These are phyloP conservation scores for Aspergillus bridgeri DNA, from an alignment of 495 filamentous ascomycete species.

Conservation along the genomic window DNA sequence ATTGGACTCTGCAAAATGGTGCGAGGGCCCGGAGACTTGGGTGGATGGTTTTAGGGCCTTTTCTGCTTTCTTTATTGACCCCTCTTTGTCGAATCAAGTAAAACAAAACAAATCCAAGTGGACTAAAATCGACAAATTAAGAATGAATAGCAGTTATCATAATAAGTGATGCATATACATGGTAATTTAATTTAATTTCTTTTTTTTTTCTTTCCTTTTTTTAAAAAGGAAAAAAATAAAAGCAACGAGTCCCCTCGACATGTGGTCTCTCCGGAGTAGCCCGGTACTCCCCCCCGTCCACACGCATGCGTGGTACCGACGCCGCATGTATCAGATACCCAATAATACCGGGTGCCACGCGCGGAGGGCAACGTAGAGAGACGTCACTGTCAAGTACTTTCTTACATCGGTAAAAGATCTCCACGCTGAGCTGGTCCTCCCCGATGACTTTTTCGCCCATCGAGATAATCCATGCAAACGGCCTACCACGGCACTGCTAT, in stretches of 20 bases:
- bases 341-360: not conserved
- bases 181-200: too few relatives aligned
- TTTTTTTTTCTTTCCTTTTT: constrained; percentile 7
- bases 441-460: not conserved
- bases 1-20: not conserved
- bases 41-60: not conserved
- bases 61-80: too few relatives aligned
- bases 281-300: not conserved
- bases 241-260: not conserved
- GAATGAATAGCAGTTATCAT: too few relatives aligned
- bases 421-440: not conserved
- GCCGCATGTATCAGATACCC: not conserved
- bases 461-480: not conserved
- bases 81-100: too few relatives aligned
- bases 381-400: not conserved
- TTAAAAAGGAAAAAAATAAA: not conserved
- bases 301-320: not conserved
- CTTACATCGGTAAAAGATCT: not conserved
- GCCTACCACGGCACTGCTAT: too few relatives aligned
- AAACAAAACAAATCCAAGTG: too few relatives aligned
- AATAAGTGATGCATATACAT: too few relatives aligned
- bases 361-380: not conserved
- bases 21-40: constrained; percentile 1
- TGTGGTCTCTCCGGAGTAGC: not conserved
- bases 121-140: too few relatives aligned